A percentile compares a stretch with the other conserved stretches of the same genome.
Evolutionary conservation across 2,329 filamentous ascomycete species (phyloP).

Genomic region (Colletotrichum ledebouriae): DNA sequence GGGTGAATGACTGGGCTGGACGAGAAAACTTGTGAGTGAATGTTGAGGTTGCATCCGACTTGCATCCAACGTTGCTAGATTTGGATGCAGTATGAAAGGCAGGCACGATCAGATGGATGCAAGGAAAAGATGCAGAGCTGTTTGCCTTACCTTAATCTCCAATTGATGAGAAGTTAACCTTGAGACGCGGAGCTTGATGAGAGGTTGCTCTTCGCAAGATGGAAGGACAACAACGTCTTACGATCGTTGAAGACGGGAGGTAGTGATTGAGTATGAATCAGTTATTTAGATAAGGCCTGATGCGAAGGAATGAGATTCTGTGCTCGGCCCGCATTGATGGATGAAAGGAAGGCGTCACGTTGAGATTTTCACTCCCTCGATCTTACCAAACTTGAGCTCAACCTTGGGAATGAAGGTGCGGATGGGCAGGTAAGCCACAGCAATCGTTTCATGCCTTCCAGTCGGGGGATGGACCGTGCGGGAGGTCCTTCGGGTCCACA

Average conservation of each 20-base stretch:
- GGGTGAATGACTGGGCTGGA: not conserved
- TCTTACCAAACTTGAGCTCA: slow-evolving; percentile 32
- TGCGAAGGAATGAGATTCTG: slow-evolving; percentile 26
- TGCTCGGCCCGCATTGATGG: not conserved
- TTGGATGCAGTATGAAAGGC: not conserved
- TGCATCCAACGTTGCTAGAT: not conserved
- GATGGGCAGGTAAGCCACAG: slow-evolving; percentile 31
- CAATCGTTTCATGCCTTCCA: slow-evolving; percentile 28
- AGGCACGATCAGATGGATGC: not conserved
- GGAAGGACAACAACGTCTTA: slow-evolving; percentile 20
- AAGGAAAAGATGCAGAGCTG: not conserved
- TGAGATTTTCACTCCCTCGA: slow-evolving; percentile 39
- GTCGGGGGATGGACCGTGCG: slow-evolving; percentile 33
- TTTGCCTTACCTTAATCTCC: slow-evolving; percentile 5
- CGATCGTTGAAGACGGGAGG: not conserved
- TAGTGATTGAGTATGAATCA: slow-evolving; percentile 21
- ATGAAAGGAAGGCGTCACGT: slow-evolving; percentile 30
- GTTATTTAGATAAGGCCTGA: not conserved
- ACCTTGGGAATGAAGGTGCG: slow-evolving; percentile 38
- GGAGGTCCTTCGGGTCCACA: slow-evolving; percentile 30
- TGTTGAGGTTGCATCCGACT: not conserved
- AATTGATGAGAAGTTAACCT: not conserved
- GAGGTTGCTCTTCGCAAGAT: slow-evolving; percentile 3
- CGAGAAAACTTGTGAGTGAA: not conserved
- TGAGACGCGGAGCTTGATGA: slow-evolving; percentile 20